These are phyloP conservation scores for Ophiostoma ips DNA, from an alignment of 2,329 filamentous ascomycete genomes.

Conservation along the genomic window DNA sequence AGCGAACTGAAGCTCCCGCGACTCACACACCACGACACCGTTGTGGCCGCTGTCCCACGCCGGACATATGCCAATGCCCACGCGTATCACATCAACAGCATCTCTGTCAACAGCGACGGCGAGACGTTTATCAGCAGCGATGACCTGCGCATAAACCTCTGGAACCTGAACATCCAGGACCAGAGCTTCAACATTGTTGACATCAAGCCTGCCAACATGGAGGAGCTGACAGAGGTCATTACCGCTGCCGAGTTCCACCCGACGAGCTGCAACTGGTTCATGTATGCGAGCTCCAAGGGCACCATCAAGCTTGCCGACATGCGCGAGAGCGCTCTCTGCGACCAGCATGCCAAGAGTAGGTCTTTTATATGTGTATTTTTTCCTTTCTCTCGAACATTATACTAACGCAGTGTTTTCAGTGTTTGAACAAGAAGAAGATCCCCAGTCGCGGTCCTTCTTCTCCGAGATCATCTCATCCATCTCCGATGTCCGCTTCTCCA, in stretches of 20 bases:
- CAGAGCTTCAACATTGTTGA: constrained; percentile 99
- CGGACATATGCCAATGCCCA: constrained; percentile 97
- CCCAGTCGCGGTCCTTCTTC: constrained; percentile 93
- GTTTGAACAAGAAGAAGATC: constrained; percentile 98
- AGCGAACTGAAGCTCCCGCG: constrained; percentile 84
- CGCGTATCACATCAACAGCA: constrained; percentile 99
- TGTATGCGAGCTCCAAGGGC: constrained; percentile 98
- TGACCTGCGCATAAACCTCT: constrained; percentile 92
- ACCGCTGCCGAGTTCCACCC: constrained; percentile 97
- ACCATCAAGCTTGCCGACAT: constrained; percentile 98
- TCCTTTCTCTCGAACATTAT: neutral
- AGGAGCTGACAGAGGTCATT: constrained; percentile 96
- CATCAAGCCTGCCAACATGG: constrained; percentile 99
- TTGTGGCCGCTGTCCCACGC: constrained; percentile 88
- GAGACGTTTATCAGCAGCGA: constrained; percentile 99
- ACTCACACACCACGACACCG: constrained; percentile 94
- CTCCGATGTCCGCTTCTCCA: constrained; percentile 93
- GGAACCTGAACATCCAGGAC: constrained; percentile 98
- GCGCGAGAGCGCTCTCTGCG: constrained; percentile 90
- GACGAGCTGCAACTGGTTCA: constrained; percentile 97
- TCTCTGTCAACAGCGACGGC: constrained; percentile 98
- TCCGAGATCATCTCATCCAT: constrained; percentile 99
- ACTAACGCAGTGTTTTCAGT: constrained; percentile 38
- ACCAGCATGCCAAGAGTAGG: constrained; percentile 89
- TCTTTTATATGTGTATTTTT: constrained; percentile 15